Evolutionary conservation across 1,284 basidiomycete species (phyloP).

Genomic region (Ustilago hordei): DNA sequence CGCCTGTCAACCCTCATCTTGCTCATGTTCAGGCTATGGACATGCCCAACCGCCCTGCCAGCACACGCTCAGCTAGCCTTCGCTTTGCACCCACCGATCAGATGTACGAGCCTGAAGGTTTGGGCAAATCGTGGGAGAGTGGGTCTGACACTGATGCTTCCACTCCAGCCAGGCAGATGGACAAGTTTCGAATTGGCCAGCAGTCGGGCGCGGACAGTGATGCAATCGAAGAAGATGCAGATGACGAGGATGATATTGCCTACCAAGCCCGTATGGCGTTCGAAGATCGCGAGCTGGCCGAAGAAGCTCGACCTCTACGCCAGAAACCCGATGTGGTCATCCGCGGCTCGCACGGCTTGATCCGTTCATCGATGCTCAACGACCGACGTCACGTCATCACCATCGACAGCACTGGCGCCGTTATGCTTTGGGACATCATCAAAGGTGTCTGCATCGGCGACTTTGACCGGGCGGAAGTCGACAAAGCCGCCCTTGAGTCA

Average conservation of each 20-base stretch:
- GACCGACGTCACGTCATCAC: slow-evolving; percentile 92
- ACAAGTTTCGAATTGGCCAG: slow-evolving; percentile 17
- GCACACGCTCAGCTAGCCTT: slow-evolving; percentile 50
- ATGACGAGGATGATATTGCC: slow-evolving; percentile 32
- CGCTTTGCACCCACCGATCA: slow-evolving; percentile 52
- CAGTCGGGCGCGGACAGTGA: background rate
- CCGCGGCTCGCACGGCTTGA: slow-evolving; percentile 82
- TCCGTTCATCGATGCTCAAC: slow-evolving; percentile 85
- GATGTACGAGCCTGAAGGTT: slow-evolving; percentile 33
- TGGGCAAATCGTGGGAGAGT: slow-evolving; percentile 34
- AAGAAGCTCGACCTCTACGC: slow-evolving; percentile 79
- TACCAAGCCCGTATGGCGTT: slow-evolving; percentile 70
- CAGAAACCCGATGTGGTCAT: slow-evolving; percentile 79
- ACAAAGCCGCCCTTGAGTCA: slow-evolving; percentile 38
- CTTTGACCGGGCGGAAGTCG: slow-evolving; percentile 79
- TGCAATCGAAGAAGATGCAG: slow-evolving; percentile 14
- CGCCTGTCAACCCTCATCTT: slow-evolving; percentile 33
- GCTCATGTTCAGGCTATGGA: slow-evolving; percentile 40
- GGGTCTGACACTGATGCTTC: slow-evolving; percentile 25
- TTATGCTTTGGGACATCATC: slow-evolving; percentile 93
- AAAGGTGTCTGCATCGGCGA: slow-evolving; percentile 81
- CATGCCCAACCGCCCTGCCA: slow-evolving; percentile 33
- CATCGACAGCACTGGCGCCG: slow-evolving; percentile 83
- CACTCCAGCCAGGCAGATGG: slow-evolving; percentile 18
- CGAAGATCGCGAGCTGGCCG: slow-evolving; percentile 83